Evolutionary conservation across 441 rosid genomes (phyloP).

Genomic region (Isatis lusitanica): DNA sequence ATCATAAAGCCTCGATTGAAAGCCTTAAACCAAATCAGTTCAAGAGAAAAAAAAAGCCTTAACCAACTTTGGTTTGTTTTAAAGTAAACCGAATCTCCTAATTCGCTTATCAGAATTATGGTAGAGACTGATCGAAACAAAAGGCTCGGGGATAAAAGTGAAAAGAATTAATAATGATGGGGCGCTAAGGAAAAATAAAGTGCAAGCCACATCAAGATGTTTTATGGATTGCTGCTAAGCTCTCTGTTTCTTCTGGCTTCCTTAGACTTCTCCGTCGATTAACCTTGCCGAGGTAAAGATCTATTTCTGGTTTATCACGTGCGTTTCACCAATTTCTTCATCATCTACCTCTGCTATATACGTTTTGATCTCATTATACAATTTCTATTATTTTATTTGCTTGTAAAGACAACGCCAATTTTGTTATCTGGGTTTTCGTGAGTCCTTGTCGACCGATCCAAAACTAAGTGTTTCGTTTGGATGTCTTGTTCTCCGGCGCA

Average conservation of each 20-base stretch:
- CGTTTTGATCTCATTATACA: background rate
- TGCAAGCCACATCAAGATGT: background rate
- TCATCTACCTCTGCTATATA: background rate
- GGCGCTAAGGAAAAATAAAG: background rate
- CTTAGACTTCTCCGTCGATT: slow-evolving; percentile 31
- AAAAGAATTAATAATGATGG: background rate
- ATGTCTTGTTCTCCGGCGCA: background rate
- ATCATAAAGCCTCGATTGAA: too few relatives aligned
- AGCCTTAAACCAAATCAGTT: too few relatives aligned
- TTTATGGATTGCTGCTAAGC: slow-evolving; percentile 3
- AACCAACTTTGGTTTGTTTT: background rate
- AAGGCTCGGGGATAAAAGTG: slow-evolving; percentile 7
- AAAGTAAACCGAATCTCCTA: background rate
- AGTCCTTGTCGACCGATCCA: slow-evolving; percentile 4
- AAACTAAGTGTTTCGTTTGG: background rate
- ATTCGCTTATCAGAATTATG: too few relatives aligned
- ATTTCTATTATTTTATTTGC: background rate
- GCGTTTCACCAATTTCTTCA: background rate
- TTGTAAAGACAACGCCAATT: background rate
- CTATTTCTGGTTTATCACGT: background rate
- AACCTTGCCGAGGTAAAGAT: slow-evolving; percentile 3
- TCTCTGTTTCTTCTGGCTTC: background rate
- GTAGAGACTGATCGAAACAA: background rate
- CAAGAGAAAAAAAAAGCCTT: too few relatives aligned
- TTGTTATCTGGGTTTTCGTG: background rate